Base-by-base conservation (phyloP, 441 rosid genomes). In the Brassica balearica region DNA sequence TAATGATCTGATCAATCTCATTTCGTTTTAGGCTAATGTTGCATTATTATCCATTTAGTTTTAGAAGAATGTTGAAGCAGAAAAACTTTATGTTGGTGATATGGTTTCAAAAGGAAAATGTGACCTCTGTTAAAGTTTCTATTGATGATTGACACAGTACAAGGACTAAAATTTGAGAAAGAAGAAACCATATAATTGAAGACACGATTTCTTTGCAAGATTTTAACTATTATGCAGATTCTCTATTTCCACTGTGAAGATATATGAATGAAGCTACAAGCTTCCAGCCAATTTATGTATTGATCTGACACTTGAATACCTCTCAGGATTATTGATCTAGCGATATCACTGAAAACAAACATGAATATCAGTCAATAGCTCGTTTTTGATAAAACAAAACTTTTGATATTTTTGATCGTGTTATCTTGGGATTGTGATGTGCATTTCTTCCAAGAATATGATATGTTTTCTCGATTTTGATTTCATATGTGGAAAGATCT, bases 311-410 rank as follows among this genome's bases (percentile, higher is more conserved):
- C 55, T n/a, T 48, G 55, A 48, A 48, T n/a, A 48, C 55, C 55
- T 12, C 55, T n/a, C 55, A 48, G 55, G 55, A n/a, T 48, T 48
- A 48, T 48, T 48, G 55, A 12, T 48, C 2, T 48, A 17, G 4
- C 55, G 7, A 12, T 48, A n/a, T 48, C 17, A 48, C 55, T 48
- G 0, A 48, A 48, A 48, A n/a, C 55, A 48, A 48, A 48, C 55
- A 48, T 48, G 55, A n/a, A 48, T n/a, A 48, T n/a, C 55, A n/a
- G 55, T n/a, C 55, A 48, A 48, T 48, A 12, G 55, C 55, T 48
- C 15, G 19, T 17, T 17, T 17, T 17, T 17, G 19, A 17, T 17
- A 17, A 17, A 17, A 17, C 19, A 17, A 17, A 17, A 17, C 19
- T 17, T 17, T 17, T 11, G n/a, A 43, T 43, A 43, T 43, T 11